Base-by-base conservation (phyloP, 768 basidiomycete genomes). In the Leucocoprinus birnbaumii region DNA sequence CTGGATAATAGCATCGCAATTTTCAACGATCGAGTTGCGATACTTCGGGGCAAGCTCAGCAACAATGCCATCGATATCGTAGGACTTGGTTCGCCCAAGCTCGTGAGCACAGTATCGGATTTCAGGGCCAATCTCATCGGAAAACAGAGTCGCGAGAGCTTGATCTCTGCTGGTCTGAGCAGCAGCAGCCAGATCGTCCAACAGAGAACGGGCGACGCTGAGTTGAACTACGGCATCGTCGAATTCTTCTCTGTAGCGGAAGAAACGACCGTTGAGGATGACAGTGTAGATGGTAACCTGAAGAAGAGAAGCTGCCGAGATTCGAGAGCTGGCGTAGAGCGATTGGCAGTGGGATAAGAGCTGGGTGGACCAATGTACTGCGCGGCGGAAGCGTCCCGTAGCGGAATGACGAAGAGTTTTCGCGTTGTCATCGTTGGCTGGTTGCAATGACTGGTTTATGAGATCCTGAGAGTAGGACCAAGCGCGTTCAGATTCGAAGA, bases 51-150 rank as follows among this genome's bases (percentile, higher is more conserved):
- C 79, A 11, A 90, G 65, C 53, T 89, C 87, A 4, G 74, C 71
- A 18, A 84, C 87, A 59, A 94, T 87, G 3, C 76, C 81, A 59
- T 90, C 87, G 26, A 94, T 73, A 65, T 94, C 91, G 69, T 94
- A 95, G 3, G 90, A 85, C 62, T 84, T 87, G 41, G 75, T 75
- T 50, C 84, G 76, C 1, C 93, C 91, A 13, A 95, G 75, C 63
- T 93, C 87, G 63, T 98, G 96, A 0, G 95, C 94, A 61, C 89
- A 93, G 70, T 94, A 88, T 43, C 96, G 78, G 51, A 98, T 93
- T 68, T 97, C 86, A 0, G 96, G 94, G 21, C 90, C 86, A 51
- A 96, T 83, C 62, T 90, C 88, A 64, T 98, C 95, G 4, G 87
- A 80, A 64, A 91, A 89, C 26, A 91, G 77, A 8, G 83, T 80